Base-by-base conservation (phyloP, 768 basidiomycete genomes). In the Zangia roseola region DNA sequence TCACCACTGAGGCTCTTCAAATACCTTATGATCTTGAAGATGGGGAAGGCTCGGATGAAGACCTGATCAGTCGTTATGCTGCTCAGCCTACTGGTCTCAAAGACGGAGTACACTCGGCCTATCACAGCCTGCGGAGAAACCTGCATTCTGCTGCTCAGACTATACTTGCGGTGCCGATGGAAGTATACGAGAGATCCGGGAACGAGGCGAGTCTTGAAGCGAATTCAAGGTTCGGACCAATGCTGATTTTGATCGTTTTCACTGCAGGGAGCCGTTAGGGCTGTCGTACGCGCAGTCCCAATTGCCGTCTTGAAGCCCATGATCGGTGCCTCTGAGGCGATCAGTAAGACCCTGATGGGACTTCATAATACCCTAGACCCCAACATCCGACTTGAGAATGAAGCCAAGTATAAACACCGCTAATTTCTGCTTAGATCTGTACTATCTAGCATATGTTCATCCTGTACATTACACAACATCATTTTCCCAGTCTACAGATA, bases 111-210 rank as follows among this genome's bases (percentile, higher is more conserved):
- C 83, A 93, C 54, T 84, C 83, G 0, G 97, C 94, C n/a, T 97
- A 97, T 67, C 82, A 77, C 64, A 94, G 91, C 61, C 68, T 99
- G 59, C 83, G 80, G 44, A 83, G 74, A 61, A 97, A 98, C 68
- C 67, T 99, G 53, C 88, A 85, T 58, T 91, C 90, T 36, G 97
- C 97, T 23, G 97, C 95, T 21, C 95, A 99, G 71, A 99, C 97
- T 0, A 98, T 99, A 53, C 78, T 99, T 31, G 95, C 97, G 1
- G 92, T 99, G 1, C 97, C 97, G 1, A 97, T 98, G 95, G 97
- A 98, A 68, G 93, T 97, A 10, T 95, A 97, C 58, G 97, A 99
- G 69, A 78, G 89, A 51, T 89, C 93, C 10, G 91, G 92, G 8
- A 88, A 86, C 48, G 91, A 97, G 80, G 94, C 88, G 57, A 59